These are phyloP conservation scores for Volvariella surrecta DNA, from an alignment of 1,284 basidiomycete genomes.

Conservation along the genomic window DNA sequence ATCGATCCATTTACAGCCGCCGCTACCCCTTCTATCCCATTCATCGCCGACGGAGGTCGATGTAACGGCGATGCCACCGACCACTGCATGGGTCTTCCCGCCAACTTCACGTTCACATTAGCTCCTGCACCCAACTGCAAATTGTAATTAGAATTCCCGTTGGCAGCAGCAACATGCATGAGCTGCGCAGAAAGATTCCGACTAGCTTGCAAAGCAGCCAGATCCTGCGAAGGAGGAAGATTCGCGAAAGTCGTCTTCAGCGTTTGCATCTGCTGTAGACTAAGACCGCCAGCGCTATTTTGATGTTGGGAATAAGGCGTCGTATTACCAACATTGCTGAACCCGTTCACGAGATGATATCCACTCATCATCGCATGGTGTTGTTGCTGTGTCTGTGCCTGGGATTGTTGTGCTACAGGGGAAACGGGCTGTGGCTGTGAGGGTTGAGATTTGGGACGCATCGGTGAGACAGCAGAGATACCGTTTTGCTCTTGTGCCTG, in stretches of 20 bases:
- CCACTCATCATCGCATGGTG: slow-evolving; percentile 19
- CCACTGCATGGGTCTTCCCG: slow-evolving; percentile 25
- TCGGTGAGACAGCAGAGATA: slow-evolving; percentile 14
- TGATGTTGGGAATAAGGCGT: slow-evolving; percentile 20
- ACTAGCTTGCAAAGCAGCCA: slow-evolving; percentile 24
- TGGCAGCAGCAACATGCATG: slow-evolving; percentile 17
- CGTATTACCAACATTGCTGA: slow-evolving; percentile 19
- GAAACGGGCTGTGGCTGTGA: slow-evolving; percentile 21
- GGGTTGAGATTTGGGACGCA: slow-evolving; percentile 36
- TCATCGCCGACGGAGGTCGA: slow-evolving; percentile 20
- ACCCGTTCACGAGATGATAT: slow-evolving; percentile 29
- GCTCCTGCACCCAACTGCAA: slow-evolving; percentile 17
- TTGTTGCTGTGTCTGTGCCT: too few species aligned
- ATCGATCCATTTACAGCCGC: slow-evolving; percentile 22
- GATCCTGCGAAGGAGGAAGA: slow-evolving; percentile 27
- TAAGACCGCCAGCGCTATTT: slow-evolving; percentile 21
- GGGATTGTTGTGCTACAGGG: too few species aligned
- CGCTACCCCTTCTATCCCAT: slow-evolving; percentile 21
- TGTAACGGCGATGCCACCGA: slow-evolving; percentile 23
- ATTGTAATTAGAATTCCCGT: slow-evolving; percentile 16
- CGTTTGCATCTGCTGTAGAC: slow-evolving; percentile 45
- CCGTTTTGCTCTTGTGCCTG: slow-evolving; percentile 17
- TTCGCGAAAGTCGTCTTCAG: slow-evolving; percentile 41
- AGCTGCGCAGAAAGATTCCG: slow-evolving; percentile 17
- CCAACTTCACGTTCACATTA: slow-evolving; percentile 21